These are phyloP conservation scores for Trametes elegans DNA, from an alignment of 768 basidiomycete species.

Conservation along the genomic window DNA sequence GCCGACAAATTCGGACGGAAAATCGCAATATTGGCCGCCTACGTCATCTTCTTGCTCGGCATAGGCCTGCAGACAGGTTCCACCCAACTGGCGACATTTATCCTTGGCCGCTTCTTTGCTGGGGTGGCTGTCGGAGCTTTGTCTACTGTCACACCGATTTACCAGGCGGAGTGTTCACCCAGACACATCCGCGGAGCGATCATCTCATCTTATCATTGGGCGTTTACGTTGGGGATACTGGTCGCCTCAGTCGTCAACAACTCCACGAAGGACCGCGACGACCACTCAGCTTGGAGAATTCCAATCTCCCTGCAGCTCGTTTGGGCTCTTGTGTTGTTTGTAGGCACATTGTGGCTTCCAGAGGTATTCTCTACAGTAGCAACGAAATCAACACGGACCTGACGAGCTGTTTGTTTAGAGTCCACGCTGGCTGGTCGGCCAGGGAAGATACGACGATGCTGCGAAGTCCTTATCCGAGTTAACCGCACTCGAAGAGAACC, in stretches of 20 bases:
- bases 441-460: slow-evolving; percentile 57
- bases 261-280: slow-evolving; percentile 50
- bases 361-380: no score
- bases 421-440: slow-evolving; percentile 76
- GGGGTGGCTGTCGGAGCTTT: slow-evolving; percentile 81
- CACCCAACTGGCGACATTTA: slow-evolving; percentile 51
- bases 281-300: slow-evolving; percentile 59
- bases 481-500: slow-evolving; percentile 44
- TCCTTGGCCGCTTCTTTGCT: slow-evolving; percentile 71
- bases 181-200: slow-evolving; percentile 46
- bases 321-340: slow-evolving; percentile 68
- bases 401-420: slow-evolving; percentile 37
- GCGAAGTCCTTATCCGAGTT: slow-evolving; percentile 58
- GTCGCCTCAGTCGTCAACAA: slow-evolving; percentile 71
- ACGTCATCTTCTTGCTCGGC: slow-evolving; percentile 56
- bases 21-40: slow-evolving; percentile 44
- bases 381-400: no score
- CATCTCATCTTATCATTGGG: slow-evolving; percentile 43
- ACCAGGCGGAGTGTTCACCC: slow-evolving; percentile 60
- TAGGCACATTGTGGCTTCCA: slow-evolving; percentile 71
- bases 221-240: slow-evolving; percentile 72
- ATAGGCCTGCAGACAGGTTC: slow-evolving; percentile 63
- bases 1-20: slow-evolving; percentile 55
- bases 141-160: slow-evolving; percentile 59
- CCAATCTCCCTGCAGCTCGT: slow-evolving; percentile 78